A percentile compares a stretch with the other conserved stretches of the same genome.
Conservation (phyloP, 305 asterid species). For the Fraxinus sp. region DNA sequence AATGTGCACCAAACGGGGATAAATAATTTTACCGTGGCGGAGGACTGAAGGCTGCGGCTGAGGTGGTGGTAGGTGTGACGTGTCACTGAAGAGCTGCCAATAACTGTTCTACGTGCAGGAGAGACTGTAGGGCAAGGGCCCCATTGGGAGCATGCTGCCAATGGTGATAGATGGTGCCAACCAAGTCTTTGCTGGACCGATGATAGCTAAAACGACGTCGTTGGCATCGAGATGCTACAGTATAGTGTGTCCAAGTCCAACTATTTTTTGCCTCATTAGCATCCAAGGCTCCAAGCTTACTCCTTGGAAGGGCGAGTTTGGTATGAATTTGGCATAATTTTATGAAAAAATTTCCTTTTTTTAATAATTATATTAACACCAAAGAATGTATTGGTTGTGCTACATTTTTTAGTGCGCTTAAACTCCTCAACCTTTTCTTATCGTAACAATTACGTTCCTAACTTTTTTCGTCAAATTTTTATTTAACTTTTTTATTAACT, state of each 20-base stretch:
- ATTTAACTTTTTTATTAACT: too few relatives aligned
- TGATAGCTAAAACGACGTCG: background rate
- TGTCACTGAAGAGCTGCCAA: background rate
- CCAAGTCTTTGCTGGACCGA: constrained; percentile 37
- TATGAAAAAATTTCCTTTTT: too few relatives aligned
- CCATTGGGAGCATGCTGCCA: constrained; percentile 26
- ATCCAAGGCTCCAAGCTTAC: background rate
- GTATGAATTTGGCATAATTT: background rate
- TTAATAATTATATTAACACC: too few relatives aligned
- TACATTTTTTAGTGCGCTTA: too few relatives aligned
- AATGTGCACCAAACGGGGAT: too few relatives aligned
- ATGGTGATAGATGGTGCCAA: constrained; percentile 33
- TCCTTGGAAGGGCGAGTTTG: background rate
- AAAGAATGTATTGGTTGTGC: too few relatives aligned
- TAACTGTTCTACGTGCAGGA: constrained; percentile 20
- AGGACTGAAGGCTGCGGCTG: too few relatives aligned
- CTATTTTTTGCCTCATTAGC: background rate
- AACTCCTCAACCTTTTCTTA: too few relatives aligned
- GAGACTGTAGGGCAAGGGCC: background rate
- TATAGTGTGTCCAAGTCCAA: background rate
- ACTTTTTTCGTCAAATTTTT: too few relatives aligned
- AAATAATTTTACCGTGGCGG: too few relatives aligned
- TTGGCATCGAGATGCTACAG: background rate
- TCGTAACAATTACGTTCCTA: too few relatives aligned
- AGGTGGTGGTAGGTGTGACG: too few relatives aligned